A percentile compares a stretch with the other conserved stretches of the same genome.
Conservation (phyloP, 208 protist genomes). For the Leishmania guyanensis region DNA sequence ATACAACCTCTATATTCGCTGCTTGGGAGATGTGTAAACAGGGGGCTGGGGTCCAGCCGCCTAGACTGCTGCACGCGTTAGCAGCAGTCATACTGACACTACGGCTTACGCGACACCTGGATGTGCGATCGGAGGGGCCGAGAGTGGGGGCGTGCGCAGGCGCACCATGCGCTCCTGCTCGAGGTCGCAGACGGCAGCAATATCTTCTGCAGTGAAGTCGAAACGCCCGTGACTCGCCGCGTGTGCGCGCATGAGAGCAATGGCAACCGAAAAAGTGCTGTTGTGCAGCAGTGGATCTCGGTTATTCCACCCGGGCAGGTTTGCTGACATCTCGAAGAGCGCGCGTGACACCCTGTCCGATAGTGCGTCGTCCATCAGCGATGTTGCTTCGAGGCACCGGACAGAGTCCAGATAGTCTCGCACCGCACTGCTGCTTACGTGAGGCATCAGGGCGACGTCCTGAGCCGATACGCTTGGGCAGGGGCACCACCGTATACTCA, state of each 20-base stretch:
- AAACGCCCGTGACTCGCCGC: conserved; percentile 58
- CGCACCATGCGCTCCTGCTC: conserved; percentile 49
- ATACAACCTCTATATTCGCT: background rate
- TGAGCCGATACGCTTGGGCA: too few relatives aligned
- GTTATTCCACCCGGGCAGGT: conserved; percentile 69
- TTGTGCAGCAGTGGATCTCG: conserved; percentile 84
- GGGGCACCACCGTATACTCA: conserved; percentile 29
- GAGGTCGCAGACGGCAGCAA: conserved; percentile 47
- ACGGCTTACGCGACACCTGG: background rate
- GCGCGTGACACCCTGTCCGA: conserved; percentile 34
- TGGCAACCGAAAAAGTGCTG: conserved; percentile 75
- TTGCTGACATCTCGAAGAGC: conserved; percentile 39
- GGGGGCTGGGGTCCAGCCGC: too few relatives aligned
- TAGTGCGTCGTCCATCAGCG: conserved; percentile 23
- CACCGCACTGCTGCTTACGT: conserved; percentile 20
- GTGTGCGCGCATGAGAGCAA: conserved; percentile 67
- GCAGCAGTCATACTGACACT: background rate
- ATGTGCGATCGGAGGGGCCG: background rate
- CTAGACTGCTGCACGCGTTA: background rate
- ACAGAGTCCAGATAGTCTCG: conserved; percentile 48
- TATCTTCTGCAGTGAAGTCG: conserved; percentile 44
- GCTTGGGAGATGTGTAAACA: background rate
- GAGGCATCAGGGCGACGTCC: background rate
- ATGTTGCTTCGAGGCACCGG: conserved; percentile 27
- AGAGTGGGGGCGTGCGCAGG: background rate